Base-by-base conservation (phyloP, 257 asterid genomes). In the Oldenlandia corymbosa region DNA sequence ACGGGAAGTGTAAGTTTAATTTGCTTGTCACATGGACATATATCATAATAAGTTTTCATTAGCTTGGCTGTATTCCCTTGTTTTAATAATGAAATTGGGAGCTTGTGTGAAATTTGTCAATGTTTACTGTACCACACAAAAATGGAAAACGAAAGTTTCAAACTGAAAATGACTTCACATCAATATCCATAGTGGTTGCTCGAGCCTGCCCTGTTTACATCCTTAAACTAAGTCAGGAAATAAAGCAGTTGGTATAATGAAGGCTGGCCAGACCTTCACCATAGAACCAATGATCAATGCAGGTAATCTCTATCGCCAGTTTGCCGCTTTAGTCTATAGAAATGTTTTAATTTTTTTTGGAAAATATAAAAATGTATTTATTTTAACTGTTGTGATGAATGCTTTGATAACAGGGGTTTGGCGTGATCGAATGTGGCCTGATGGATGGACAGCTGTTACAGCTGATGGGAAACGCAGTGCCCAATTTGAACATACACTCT, bases 351-450 rank as follows among this genome's bases (percentile, higher is more conserved):
- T n/a, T n/a, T n/a, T n/a, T n/a, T n/a, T n/a, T n/a, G n/a, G n/a
- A n/a, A n/a, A n/a, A n/a, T n/a, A n/a, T n/a, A n/a, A 55, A 27
- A 58, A 26, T 64, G 12, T 55, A 47, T 9, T 65, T 14, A 18
- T 18, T 60, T 60, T 54, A 28, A 23, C 55, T n/a, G 60, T 7
- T 37, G 14, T 51, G 52, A 28, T 62, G 8, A 49, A 31, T 48
- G 49, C 49, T 69, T 64, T 32, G 18, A 4, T 54, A 61, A 42
- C 75, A 92, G 98, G 97, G 43, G 84, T 81, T 56, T 89, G 99
- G 97, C 95, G 91, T 43, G 99, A 92, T 66, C 88, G 90, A 42
- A 85, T 82, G 91, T 92, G 99, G 99, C 95, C 99, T 39, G 97
- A 92, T 84, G 99, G 99, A 68, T 92, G 99, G 99, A 89, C 99